A percentile compares a stretch with the other conserved stretches of the same genome.
These are phyloP conservation scores for Fusarium cicatricum DNA, from an alignment of 2,329 filamentous ascomycete species.

Conservation along the genomic window DNA sequence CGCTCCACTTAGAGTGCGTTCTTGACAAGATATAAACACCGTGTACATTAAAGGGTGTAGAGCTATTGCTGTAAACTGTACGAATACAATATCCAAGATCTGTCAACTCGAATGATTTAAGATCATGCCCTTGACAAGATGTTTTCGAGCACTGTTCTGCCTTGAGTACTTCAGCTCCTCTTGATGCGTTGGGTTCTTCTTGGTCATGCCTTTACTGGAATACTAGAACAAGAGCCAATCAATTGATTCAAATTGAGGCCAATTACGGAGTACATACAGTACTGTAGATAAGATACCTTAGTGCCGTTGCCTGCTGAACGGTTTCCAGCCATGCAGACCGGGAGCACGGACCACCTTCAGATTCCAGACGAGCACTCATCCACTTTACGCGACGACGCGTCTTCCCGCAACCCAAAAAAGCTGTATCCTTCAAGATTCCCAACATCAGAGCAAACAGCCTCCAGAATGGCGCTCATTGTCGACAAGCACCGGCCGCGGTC, in stretches of 20 bases:
- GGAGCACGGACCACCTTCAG: conserved; percentile 36
- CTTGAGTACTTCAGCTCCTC: no score
- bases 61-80: conserved; percentile 38
- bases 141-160: no score
- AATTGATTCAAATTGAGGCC: no score
- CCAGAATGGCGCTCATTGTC: conserved; percentile 72
- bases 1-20: conserved; percentile 33
- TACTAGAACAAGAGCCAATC: no score
- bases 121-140: not conserved
- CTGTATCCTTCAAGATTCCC: conserved; percentile 25
- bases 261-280: no score
- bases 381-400: conserved; percentile 54
- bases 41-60: conserved; percentile 39
- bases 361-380: conserved; percentile 16
- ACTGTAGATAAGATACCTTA: no score
- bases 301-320: conserved; percentile 30
- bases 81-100: conserved; percentile 34
- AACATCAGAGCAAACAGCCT: conserved; percentile 22
- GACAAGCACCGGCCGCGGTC: conserved; percentile 78
- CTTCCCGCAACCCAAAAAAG: conserved; percentile 38
- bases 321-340: not conserved
- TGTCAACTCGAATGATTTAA: not conserved
- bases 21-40: conserved; percentile 22
- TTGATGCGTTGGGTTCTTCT: no score
- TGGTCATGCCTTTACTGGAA: no score